Base-by-base conservation (phyloP, 768 basidiomycete species). In the Tephrocybe rancida region DNA sequence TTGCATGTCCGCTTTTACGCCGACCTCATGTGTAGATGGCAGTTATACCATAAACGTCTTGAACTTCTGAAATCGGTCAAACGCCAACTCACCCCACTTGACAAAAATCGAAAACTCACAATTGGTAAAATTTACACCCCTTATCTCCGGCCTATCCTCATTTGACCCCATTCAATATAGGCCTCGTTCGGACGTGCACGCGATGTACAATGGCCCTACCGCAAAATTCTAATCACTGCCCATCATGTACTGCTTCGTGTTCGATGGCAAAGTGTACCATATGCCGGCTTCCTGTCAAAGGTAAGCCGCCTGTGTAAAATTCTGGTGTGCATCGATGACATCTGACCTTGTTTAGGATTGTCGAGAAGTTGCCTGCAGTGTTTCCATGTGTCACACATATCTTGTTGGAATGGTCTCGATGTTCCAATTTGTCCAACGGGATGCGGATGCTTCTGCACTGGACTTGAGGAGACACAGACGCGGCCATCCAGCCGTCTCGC, bases 251-350 rank as follows among this genome's bases (percentile, higher is more conserved):
- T 50, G 70, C 68, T 8, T 68, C 71, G n/a, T 75, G 70, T 38
- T 71, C 69, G 4, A 76, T 75, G 65, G 72, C 84, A 1, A 69
- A 68, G 5, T 93, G 91, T 63, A 81, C 88, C 0, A 78, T 92
- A 16, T 92, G 91, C 65, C 79, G 89, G 44, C 78, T 92, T 26
- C 86, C 88, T 5, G 83, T 87, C 52, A 88, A 84, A 78, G 88
- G 91, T 84, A 57, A 9, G 75, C 65, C 3, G 5, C 2, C 18
- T 6, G 19, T 21, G 0, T 25, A 2, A 18, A 3, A 2, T 8
- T 30, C n/a, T 10, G 39, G 19, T 45, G 38, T 21, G 19, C 22
- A 25, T 22, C 44, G 34, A 34, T 52, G 9, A 43, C 13, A 57
- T 43, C 35, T 26, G n/a, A 30, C 47, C 37, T 8, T 7, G 4